Evolutionary conservation across 2,329 filamentous ascomycete genomes (phyloP), one percentile per base, ranked within the genome.

Genomic region (Fusarium sp.): DNA sequence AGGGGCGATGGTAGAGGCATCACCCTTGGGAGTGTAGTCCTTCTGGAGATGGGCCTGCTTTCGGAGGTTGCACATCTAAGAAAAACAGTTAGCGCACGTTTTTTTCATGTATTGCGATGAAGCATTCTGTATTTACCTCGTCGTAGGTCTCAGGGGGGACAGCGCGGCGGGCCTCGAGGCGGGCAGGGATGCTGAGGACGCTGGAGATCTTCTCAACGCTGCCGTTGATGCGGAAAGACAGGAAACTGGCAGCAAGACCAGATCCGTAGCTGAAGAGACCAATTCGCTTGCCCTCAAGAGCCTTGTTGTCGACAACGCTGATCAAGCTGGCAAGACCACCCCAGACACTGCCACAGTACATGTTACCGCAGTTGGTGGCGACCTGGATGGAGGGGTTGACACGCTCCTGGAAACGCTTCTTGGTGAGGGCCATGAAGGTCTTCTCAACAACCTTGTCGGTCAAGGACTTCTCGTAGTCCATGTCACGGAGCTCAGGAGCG

Each of bases 41-140:
- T 95, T 96, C 87, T 95, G 89, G 74, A 96, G 87, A 82, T 96
- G 94, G 62, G 93, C 94, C 84, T 94, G 89, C 85, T 96, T 93
- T 81, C 94, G 92, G 76, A 96, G 88, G 63, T 92, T 86, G 85
- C 94, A 96, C 88, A 95, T 92, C 90, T 93, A 72, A 51, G 54
- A 12, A 28, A n/a, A 28, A 22, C 26, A 13, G 51, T 77, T 81
- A 76, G 81, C 78, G 60, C 44, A 41, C 50, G 24, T 48, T 28
- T 30, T 22, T 10, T 10, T 34, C 13, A 61, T 12, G 28, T 5
- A 18, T 30, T 7, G 54, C 32, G 51, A 56, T 44, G 8, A 47
- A 45, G 22, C 28, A 36, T 51, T 17, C 11, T 58, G 48, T 61
- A 84, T 90, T 86, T 86, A 94, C 92, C 75, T 89, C 85, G 80